phyloP scores from a whole-genome alignment of 1,284 basidiomycete species.

The Hemileia vastatrix region DNA sequence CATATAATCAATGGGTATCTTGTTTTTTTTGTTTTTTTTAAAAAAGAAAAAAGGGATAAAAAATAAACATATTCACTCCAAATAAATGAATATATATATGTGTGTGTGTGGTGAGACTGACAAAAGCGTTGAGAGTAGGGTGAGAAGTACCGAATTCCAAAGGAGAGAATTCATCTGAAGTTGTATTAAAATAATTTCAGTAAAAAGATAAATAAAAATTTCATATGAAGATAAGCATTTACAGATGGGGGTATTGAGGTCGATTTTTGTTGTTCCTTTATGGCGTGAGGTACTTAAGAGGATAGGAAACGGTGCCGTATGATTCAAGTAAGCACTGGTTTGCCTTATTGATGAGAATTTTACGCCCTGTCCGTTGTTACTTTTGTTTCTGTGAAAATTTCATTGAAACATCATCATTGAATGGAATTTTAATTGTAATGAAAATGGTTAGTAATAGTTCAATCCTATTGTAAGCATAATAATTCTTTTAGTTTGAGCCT shows the following conservation, averaged over 20 bases:
- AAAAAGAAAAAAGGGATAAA: too few species aligned
- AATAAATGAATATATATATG: too few species aligned
- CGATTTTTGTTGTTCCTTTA: background rate
- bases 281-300: constrained; percentile 8
- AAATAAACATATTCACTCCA: too few species aligned
- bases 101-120: too few species aligned
- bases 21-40: too few species aligned
- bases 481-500: too few species aligned
- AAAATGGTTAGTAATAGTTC: background rate
- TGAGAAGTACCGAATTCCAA: constrained; percentile 16
- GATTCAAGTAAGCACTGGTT: constrained; percentile 11
- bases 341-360: constrained; percentile 15
- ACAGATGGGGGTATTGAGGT: background rate
- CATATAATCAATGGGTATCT: constrained; percentile 15
- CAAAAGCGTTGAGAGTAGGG: constrained; percentile 14
- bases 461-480: too few species aligned
- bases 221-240: too few species aligned
- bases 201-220: too few species aligned
- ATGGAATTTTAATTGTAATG: background rate
- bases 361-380: constrained; percentile 5
- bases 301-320: constrained; percentile 15
- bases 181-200: too few species aligned
- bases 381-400: constrained; percentile 10
- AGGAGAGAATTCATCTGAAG: constrained; percentile 13
- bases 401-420: background rate